These are phyloP conservation scores for Ceratocystis colombiana DNA, from an alignment of 2,329 filamentous ascomycete species.

Conservation along the genomic window DNA sequence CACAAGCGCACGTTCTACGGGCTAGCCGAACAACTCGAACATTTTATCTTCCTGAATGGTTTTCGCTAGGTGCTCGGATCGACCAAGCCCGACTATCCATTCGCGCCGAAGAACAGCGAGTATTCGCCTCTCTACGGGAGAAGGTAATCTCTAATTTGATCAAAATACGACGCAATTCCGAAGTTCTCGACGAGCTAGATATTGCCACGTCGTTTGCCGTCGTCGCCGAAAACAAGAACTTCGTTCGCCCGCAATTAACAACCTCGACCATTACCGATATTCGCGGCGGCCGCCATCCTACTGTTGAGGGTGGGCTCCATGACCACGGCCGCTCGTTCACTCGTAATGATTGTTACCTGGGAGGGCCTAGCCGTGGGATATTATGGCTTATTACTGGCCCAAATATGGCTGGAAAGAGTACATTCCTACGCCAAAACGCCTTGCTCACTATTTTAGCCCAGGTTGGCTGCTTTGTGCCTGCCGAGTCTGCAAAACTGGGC, in stretches of 20 bases:
- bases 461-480: slow-evolving; percentile 84
- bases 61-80: slow-evolving; percentile 63
- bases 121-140: slow-evolving; percentile 65
- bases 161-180: slow-evolving; percentile 76
- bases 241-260: slow-evolving; percentile 65
- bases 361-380: slow-evolving; percentile 47
- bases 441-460: slow-evolving; percentile 90
- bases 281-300: slow-evolving; percentile 79
- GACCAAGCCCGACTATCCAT: slow-evolving; percentile 71
- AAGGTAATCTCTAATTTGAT: slow-evolving; percentile 72
- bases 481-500: slow-evolving; percentile 72
- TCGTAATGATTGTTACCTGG: slow-evolving; percentile 74
- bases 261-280: slow-evolving; percentile 54
- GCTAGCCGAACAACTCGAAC: slow-evolving; percentile 76
- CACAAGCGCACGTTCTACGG: slow-evolving; percentile 47
- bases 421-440: slow-evolving; percentile 90
- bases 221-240: slow-evolving; percentile 62
- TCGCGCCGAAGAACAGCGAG: slow-evolving; percentile 68
- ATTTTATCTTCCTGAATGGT: slow-evolving; percentile 79
- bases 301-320: slow-evolving; percentile 72
- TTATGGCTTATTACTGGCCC: slow-evolving; percentile 65
- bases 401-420: slow-evolving; percentile 99
- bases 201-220: slow-evolving; percentile 76
- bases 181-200: slow-evolving; percentile 88
- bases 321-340: slow-evolving; percentile 74